These are phyloP conservation scores for Solanum tarapatanum DNA, from an alignment of 257 asterid genomes.

Conservation along the genomic window DNA sequence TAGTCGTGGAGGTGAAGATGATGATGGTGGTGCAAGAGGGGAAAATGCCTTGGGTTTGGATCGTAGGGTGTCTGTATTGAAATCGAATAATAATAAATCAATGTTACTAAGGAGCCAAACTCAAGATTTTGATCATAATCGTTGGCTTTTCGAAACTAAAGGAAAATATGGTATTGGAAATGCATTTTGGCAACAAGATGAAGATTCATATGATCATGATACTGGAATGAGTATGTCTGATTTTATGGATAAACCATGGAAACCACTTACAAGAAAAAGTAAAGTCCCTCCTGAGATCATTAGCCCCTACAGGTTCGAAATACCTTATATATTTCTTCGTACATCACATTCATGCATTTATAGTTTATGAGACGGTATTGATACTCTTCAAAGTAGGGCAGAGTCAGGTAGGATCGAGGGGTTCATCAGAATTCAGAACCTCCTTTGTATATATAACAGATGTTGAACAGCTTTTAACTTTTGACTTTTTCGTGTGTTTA, in stretches of 20 bases:
- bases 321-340: not conserved
- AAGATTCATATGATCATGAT: constrained; percentile 56
- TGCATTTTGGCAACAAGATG: constrained; percentile 76
- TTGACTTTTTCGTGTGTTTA: not conserved
- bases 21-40: not conserved
- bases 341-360: not conserved
- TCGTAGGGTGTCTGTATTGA: constrained; percentile 56
- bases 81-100: constrained; percentile 50
- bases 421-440: not conserved
- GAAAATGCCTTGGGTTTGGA: constrained; percentile 28
- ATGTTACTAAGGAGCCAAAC: constrained; percentile 86
- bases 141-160: constrained; percentile 84
- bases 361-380: not conserved
- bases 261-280: constrained; percentile 81
- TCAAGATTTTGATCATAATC: constrained; percentile 84
- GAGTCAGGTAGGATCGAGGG: not conserved
- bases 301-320: constrained; percentile 80
- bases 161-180: constrained; percentile 93
- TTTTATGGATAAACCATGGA: constrained; percentile 96
- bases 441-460: no score
- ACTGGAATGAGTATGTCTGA: constrained; percentile 89
- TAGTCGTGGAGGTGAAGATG: constrained; percentile 9
- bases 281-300: constrained; percentile 52
- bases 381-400: not conserved
- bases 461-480: not conserved